Evolutionary conservation across 83 land plant species (phyloP).

Genomic region (Thuja plicata): DNA sequence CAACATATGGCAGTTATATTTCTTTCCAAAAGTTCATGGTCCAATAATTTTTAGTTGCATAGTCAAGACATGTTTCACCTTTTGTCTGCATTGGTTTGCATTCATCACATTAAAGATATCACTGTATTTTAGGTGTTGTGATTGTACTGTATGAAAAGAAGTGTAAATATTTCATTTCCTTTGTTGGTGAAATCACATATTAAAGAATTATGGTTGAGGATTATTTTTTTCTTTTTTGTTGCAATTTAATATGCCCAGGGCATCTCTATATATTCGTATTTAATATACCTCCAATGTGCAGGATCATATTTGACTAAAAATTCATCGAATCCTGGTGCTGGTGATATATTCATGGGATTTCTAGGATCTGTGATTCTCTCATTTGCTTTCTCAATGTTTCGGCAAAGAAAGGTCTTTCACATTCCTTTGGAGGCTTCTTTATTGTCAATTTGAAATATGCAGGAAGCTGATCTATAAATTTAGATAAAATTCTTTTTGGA

Average conservation of each 20-base stretch:
- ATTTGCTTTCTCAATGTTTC: conserved; percentile 98
- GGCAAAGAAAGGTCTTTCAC: conserved; percentile 81
- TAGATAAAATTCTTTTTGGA: neutral
- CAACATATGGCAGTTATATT: neutral
- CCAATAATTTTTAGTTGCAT: neutral
- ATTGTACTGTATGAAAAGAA: neutral
- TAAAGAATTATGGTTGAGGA: neutral
- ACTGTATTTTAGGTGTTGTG: neutral
- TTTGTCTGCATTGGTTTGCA: neutral
- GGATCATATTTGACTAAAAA: conserved; percentile 85
- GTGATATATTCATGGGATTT: conserved; percentile 95
- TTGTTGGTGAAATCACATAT: neutral
- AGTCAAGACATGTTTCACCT: neutral
- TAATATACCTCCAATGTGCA: conserved; percentile 25
- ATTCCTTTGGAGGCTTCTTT: neutral
- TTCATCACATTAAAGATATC: neutral
- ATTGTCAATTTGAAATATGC: neutral
- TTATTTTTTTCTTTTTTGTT: conserved; percentile 1
- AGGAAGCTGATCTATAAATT: neutral
- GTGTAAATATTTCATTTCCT: neutral
- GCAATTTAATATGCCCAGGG: neutral
- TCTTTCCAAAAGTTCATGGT: neutral
- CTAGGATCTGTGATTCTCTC: conserved; percentile 97
- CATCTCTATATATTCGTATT: neutral
- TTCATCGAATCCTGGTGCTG: conserved; percentile 92